phyloP scores from a whole-genome alignment of 768 basidiomycete genomes.

The Nidularia pulvinata region DNA sequence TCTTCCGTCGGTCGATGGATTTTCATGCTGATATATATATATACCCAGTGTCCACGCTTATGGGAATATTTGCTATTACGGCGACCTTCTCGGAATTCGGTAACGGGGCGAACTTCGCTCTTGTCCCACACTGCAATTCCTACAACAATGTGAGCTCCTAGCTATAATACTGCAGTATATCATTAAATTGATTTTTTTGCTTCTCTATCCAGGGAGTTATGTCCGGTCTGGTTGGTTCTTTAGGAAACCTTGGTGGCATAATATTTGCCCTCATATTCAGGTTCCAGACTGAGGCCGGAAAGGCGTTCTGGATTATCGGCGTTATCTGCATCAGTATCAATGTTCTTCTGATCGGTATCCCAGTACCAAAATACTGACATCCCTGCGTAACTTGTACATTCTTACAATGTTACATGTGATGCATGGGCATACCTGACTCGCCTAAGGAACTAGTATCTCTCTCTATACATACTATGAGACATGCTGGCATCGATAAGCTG shows the following conservation, averaged over 20 bases:
- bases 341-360: constrained; percentile 14
- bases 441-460: too few species aligned
- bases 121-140: constrained; percentile 48
- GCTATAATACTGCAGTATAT: not conserved
- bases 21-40: not conserved
- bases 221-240: constrained; percentile 33
- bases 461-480: too few species aligned
- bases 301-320: constrained; percentile 47
- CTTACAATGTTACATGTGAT: too few species aligned
- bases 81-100: constrained; percentile 39
- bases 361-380: constrained; percentile 18
- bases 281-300: constrained; percentile 36
- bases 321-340: constrained; percentile 32
- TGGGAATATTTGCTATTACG: constrained; percentile 37
- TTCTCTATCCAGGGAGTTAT: constrained; percentile 22
- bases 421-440: too few species aligned
- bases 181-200: not conserved
- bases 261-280: constrained; percentile 48
- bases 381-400: too few species aligned
- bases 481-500: too few species aligned
- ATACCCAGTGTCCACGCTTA: constrained; percentile 26
- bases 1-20: not conserved
- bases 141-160: constrained; percentile 20
- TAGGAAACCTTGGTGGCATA: constrained; percentile 43
- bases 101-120: constrained; percentile 51